Base-by-base conservation (phyloP, 1,139 yeast species). In the Hanseniaspora uvarum region DNA sequence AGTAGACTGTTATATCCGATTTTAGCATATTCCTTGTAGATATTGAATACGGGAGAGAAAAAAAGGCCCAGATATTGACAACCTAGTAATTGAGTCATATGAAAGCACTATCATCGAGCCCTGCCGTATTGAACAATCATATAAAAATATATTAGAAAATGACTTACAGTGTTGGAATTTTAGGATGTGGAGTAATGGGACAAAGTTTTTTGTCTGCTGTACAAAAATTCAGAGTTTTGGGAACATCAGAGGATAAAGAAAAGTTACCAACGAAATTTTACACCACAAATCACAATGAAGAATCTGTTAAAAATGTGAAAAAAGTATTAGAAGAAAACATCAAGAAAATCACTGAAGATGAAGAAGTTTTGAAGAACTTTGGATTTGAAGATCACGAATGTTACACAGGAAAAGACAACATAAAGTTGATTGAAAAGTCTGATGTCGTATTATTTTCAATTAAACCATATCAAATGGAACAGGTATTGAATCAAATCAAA, bases 181-280 rank as follows among this genome's bases (percentile, higher is more conserved):
- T 92, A 56, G 99, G 96, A 45, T 81, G 95, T 62, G 99, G 99
- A 56, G 89, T 86, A 55, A 86, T 92, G 92, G 97, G 98, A 56
- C 84, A 94, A 33, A 96, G 98, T n/a, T 87, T 92, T 47, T 77
- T 86, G 40, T 76, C 87, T 16, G 95, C 97, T 21, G 83, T 89
- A 53, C 56, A 70, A 72, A 46, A 69, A 73, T n/a, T 69, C 72
- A 46, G 67, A 64, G 46, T 63, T 65, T 26, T 61, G 62, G 34
- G 40, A 1, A 44, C 31, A 16, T 59, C 63, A 70, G 62, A 73
- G 62, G 57, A 61, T 71, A 71, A 72, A 57, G 57, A 58, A 14
- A 41, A 56, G 8, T 63, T 64, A 38, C 97, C 97, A 31, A 67
- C 74, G 37, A 78, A 75, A 62, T 82, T 88, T 65, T 76, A 83